These are phyloP conservation scores for Rhodotorula sp. DNA, from an alignment of 1,284 basidiomycete genomes.

Conservation along the genomic window DNA sequence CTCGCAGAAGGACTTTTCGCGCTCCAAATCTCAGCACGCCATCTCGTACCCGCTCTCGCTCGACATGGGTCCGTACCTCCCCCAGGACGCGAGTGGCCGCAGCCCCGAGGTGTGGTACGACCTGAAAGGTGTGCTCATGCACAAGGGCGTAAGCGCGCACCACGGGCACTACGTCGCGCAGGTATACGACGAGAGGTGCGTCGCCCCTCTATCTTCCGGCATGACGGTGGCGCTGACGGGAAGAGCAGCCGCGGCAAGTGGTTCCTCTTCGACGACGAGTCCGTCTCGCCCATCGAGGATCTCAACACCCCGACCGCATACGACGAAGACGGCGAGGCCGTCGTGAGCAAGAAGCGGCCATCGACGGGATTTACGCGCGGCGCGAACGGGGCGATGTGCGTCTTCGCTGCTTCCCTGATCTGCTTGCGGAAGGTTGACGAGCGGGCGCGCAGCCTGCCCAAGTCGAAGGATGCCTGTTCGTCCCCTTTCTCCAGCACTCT, in stretches of 20 bases:
- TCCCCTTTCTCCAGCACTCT: too few species aligned
- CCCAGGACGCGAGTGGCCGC: conserved; percentile 31
- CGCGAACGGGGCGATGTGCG: conserved; percentile 19
- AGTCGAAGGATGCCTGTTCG: conserved; percentile 44
- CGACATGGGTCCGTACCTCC: conserved; percentile 70
- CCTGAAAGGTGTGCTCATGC: conserved; percentile 75
- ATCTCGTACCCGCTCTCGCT: conserved; percentile 71
- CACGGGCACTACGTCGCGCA: conserved; percentile 91
- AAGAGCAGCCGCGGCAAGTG: conserved; percentile 65
- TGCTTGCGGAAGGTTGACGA: background rate
- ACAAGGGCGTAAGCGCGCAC: conserved; percentile 82
- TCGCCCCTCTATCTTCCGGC: conserved; percentile 12
- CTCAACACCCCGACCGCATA: conserved; percentile 39
- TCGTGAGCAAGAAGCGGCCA: conserved; percentile 35
- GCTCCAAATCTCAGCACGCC: conserved; percentile 74
- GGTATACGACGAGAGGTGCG: conserved; percentile 73
- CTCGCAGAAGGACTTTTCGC: conserved; percentile 56
- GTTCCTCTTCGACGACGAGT: conserved; percentile 87
- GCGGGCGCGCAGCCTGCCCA: conserved; percentile 17
- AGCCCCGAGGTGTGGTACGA: conserved; percentile 61
- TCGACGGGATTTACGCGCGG: conserved; percentile 15
- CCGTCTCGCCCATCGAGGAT: conserved; percentile 42
- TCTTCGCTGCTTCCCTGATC: background rate
- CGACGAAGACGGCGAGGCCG: conserved; percentile 35
- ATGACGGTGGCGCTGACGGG: background rate